Conservation (phyloP, 129 eudicot genomes). For the Pittosporum tobira region DNA sequence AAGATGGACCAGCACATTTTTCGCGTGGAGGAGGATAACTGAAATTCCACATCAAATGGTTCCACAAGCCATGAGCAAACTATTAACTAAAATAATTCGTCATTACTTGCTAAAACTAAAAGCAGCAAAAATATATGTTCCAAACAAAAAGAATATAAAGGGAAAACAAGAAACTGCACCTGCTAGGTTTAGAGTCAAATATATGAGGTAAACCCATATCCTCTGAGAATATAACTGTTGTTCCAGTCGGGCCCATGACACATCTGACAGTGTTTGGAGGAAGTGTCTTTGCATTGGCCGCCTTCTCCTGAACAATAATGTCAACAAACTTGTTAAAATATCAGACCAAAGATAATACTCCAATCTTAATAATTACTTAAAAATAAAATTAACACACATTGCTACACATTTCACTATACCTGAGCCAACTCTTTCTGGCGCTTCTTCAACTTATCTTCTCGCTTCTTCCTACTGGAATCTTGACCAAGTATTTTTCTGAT, state of each 20-base stretch:
- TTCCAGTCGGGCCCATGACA: constrained; percentile 66
- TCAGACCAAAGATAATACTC: not conserved
- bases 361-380: not conserved
- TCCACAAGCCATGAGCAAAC: not conserved
- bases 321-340: not conserved
- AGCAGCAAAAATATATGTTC: too few species aligned
- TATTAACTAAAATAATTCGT: not conserved
- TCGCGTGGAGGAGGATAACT: constrained; percentile 92
- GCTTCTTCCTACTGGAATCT: constrained; percentile 81
- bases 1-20: constrained; percentile 71
- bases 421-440: constrained; percentile 61
- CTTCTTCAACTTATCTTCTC: constrained; percentile 62
- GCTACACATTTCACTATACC: constrained; percentile 24
- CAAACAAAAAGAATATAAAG: not conserved
- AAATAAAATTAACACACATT: not conserved
- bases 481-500: constrained; percentile 83
- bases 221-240: constrained; percentile 63
- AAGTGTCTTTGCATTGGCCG: constrained; percentile 35
- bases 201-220: constrained; percentile 70
- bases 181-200: constrained; percentile 44
- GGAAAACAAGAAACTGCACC: constrained; percentile 25
- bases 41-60: constrained; percentile 18
- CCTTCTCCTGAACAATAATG: constrained; percentile 46
- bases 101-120: too few species aligned
- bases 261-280: constrained; percentile 59